Conservation (phyloP, 2,329 filamentous ascomycete genomes). For the Penicillium palitans region DNA sequence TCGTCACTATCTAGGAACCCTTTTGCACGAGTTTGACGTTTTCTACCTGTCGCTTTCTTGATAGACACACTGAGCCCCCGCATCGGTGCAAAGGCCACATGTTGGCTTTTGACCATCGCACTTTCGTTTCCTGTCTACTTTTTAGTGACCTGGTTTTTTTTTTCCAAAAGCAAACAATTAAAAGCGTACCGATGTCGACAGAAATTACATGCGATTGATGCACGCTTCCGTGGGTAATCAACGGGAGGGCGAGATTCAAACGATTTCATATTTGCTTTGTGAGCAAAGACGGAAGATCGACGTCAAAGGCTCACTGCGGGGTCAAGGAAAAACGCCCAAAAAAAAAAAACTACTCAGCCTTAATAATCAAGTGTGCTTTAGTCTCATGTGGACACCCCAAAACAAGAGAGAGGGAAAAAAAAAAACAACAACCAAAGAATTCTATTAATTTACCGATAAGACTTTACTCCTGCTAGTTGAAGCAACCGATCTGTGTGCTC, state of each 20-base stretch:
- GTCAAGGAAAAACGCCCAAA: constrained; percentile 3
- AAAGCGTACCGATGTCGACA: constrained; percentile 22
- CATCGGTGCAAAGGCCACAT: constrained; percentile 19
- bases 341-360: not conserved
- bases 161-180: too few relatives aligned
- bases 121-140: constrained; percentile 17
- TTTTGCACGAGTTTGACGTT: not conserved
- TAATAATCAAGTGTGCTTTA: constrained; percentile 7
- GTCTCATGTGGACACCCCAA: not conserved
- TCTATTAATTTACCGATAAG: constrained; percentile 1
- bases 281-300: constrained; percentile 6
- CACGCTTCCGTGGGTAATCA: constrained; percentile 22
- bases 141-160: not conserved
- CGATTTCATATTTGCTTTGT: constrained; percentile 10
- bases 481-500: constrained; percentile 1
- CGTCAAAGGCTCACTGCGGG: constrained; percentile 6
- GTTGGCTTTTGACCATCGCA: constrained; percentile 21
- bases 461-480: constrained; percentile 6
- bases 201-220: constrained; percentile 20
- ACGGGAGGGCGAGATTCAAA: constrained; percentile 8
- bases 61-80: constrained; percentile 22
- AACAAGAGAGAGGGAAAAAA: not conserved
- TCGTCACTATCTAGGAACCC: constrained; percentile 4
- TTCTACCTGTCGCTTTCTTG: constrained; percentile 22
- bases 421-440: not conserved